These are phyloP conservation scores for Suillus lakei DNA, from an alignment of 768 basidiomycete genomes.

Conservation along the genomic window DNA sequence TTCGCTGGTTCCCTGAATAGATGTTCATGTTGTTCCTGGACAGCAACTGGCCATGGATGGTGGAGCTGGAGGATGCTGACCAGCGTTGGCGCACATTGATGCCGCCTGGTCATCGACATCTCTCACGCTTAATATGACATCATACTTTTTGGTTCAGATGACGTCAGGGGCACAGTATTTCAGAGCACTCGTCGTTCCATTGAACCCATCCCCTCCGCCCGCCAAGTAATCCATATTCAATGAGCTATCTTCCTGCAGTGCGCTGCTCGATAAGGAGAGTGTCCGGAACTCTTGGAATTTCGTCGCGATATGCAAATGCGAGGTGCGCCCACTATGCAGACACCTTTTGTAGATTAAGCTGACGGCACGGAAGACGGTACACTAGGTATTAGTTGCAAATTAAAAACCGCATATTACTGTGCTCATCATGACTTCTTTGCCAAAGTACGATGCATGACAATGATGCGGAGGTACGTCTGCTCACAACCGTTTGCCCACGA, in stretches of 20 bases:
- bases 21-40: no score
- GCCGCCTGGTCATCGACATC: no score
- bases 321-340: neutral
- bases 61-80: no score
- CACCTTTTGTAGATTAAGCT: neutral
- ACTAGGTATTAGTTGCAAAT: conserved; percentile 1
- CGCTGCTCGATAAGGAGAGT: neutral
- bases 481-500: neutral
- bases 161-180: neutral
- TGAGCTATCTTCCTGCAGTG: neutral
- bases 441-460: conserved; percentile 63
- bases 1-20: no score
- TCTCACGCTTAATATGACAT: conserved; percentile 1
- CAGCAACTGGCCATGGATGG: no score
- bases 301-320: conserved; percentile 4
- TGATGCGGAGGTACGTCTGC: conserved; percentile 49
- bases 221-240: neutral
- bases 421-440: conserved; percentile 10
- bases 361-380: neutral
- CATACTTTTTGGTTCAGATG: neutral
- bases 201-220: neutral
- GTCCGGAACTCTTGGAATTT: neutral
- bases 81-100: neutral
- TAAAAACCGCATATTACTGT: conserved; percentile 2
- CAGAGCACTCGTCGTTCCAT: neutral